A percentile compares a stretch with the other conserved stretches of the same genome.
Evolutionary conservation across 2,329 filamentous ascomycete species (phyloP).

Genomic region (Neonectria magnoliae): DNA sequence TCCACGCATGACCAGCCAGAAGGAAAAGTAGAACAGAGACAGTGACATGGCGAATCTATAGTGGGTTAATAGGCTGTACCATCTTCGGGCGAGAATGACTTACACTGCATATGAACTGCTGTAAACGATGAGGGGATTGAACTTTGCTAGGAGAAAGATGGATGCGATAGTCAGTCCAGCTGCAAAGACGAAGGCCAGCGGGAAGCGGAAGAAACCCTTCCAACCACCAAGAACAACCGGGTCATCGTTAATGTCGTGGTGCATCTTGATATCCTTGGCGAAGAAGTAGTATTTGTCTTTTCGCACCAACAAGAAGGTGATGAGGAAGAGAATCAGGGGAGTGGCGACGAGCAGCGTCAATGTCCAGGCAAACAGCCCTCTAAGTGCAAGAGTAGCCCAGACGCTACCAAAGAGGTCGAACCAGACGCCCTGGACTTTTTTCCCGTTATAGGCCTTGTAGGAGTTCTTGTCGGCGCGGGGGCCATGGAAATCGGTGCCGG

Average conservation of each 20-base stretch:
- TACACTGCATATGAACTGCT: slow-evolving; percentile 84
- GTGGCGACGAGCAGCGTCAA: slow-evolving; percentile 83
- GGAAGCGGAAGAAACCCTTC: slow-evolving; percentile 86
- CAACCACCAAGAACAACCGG: slow-evolving; percentile 75
- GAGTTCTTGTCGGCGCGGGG: slow-evolving; percentile 62
- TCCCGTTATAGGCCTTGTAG: slow-evolving; percentile 73
- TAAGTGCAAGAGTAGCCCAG: slow-evolving; percentile 82
- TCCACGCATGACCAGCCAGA: slow-evolving; percentile 85
- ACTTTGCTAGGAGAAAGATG: slow-evolving; percentile 79
- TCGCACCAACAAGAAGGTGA: slow-evolving; percentile 75
- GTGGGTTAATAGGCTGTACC: slow-evolving; percentile 27
- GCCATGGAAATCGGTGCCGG: slow-evolving; percentile 72
- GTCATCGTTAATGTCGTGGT: slow-evolving; percentile 67
- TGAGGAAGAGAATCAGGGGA: slow-evolving; percentile 75
- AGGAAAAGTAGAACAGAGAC: slow-evolving; percentile 79
- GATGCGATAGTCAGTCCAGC: slow-evolving; percentile 75
- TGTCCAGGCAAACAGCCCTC: slow-evolving; percentile 88
- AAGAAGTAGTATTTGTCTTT: slow-evolving; percentile 91
- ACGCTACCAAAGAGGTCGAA: slow-evolving; percentile 88
- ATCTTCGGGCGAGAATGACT: slow-evolving; percentile 37
- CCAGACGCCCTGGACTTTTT: slow-evolving; percentile 81
- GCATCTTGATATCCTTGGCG: slow-evolving; percentile 65
- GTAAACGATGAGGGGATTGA: slow-evolving; percentile 92
- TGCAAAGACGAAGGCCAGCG: slow-evolving; percentile 76
- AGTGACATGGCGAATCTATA: slow-evolving; percentile 82